Evolutionary conservation across 2,329 filamentous ascomycete genomes (phyloP), one percentile per base, ranked within the genome.

Genomic region (Chaetothyriales sp.): DNA sequence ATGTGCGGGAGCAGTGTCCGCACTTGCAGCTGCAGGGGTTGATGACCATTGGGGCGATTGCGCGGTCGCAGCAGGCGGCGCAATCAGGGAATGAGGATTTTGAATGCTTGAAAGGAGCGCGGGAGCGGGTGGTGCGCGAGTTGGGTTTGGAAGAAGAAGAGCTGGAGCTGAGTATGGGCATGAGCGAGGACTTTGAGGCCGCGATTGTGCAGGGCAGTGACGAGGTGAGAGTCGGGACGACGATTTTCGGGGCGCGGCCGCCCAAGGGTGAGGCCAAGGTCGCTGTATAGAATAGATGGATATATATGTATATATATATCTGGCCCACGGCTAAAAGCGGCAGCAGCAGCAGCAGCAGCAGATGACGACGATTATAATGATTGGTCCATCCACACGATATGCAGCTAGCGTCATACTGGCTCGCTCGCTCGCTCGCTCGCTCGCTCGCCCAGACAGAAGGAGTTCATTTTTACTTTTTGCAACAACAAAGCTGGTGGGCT

Each of bases 41-140:
- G 40, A 98, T 98, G 92, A 98, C 92, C 1, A 97, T 98, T 63
- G 92, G 92, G 1, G 89, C 90, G 18, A 94, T 97, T 66, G 90
- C 89, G 47, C 73, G 90, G 56, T 92, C 86, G 61, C 77, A 80
- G 61, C 77, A 80, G 62, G 86, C 79, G 15, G 82, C 81, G 2
- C 85, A 81, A 1, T 70, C 77, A 0, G 88, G 86, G 60, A 97
- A 97, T 66, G 88, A 94, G 67, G 92, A 98, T 69, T 97, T 97
- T 65, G 67, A 81, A 4, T 66, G 71, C 4, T 67, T 98, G 64
- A 73, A 72, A 48, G 76, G 83, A 62, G 82, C 85, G 65, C 74
- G 86, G 51, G 85, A 94, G 65, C 67, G 78, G 13, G 80, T 95
- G 1, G 78, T 75, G 2, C 64, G 70, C 63, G 83, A 82, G 59